Percentiles rank a stretch among this genome's conserved stretches.
Conservation (phyloP, 2,329 filamentous ascomycete genomes). For the Trichoderma atroviride region DNA sequence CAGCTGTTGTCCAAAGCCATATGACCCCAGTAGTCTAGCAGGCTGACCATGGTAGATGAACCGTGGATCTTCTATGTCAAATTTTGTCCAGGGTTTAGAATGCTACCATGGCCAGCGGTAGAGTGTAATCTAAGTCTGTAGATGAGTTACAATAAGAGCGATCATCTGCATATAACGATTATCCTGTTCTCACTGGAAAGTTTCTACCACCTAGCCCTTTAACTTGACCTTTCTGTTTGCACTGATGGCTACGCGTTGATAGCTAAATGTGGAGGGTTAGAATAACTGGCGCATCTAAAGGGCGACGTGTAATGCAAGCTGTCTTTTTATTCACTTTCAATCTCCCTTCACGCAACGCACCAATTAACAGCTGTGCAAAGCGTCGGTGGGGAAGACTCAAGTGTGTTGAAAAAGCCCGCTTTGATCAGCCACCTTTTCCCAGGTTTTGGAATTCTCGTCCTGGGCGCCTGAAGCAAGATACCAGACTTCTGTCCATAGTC, state of each 20-base stretch:
- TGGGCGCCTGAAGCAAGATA: not conserved
- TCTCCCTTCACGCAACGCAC: not conserved
- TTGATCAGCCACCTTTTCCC: not conserved
- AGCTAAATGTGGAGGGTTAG: too few relatives aligned
- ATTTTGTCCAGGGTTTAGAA: not conserved
- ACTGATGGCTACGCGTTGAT: too few relatives aligned
- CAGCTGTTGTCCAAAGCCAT: too few relatives aligned
- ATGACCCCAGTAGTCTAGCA: too few relatives aligned
- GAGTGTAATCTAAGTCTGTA: not conserved
- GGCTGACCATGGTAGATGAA: too few relatives aligned
- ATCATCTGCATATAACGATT: not conserved
- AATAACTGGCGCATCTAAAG: too few relatives aligned
- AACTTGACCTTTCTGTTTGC: too few relatives aligned
- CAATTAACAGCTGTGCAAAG: not conserved
- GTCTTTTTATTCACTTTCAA: too few relatives aligned
- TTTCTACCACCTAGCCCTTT: too few relatives aligned
- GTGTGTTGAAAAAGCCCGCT: not conserved
- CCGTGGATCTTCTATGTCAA: too few relatives aligned
- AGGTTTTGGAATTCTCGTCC: not conserved
- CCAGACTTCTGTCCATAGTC: not conserved
- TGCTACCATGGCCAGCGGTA: not conserved
- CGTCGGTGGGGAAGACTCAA: not conserved
- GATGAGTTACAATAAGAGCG: not conserved
- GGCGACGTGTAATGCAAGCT: too few relatives aligned
- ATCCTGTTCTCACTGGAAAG: too few relatives aligned